Conservation (phyloP, 2,329 filamentous ascomycete species). For the Pseudogymnoascus sp. region DNA sequence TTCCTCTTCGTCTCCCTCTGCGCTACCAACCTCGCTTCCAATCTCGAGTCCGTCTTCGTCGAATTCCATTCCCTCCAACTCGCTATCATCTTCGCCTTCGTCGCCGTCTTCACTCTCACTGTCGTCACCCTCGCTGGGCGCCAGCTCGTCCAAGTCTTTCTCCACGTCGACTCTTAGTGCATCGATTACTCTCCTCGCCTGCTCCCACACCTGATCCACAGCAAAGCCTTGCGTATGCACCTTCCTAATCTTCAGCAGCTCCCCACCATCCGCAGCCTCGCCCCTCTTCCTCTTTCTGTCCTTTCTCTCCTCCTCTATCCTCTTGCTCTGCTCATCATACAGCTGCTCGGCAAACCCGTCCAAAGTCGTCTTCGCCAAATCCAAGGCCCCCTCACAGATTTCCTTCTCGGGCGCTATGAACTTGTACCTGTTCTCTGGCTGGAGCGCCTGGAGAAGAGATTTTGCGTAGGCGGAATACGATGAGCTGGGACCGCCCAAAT, state of each 20-base stretch:
- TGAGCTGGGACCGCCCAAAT: conserved; percentile 22
- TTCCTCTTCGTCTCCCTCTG: conserved; percentile 25
- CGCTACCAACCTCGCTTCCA: conserved; percentile 11
- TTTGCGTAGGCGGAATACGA: conserved; percentile 30
- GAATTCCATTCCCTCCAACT: conserved; percentile 31
- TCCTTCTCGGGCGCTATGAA: conserved; percentile 68
- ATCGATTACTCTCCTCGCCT: conserved; percentile 75
- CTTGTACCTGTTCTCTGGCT: conserved; percentile 26
- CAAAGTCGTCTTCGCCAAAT: conserved; percentile 70
- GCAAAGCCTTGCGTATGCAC: conserved; percentile 83
- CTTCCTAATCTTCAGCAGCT: conserved; percentile 66
- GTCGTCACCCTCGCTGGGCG: conserved; percentile 18
- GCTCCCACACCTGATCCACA: conserved; percentile 86
- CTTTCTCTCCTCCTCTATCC: conserved; percentile 58
- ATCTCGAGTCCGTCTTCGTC: conserved; percentile 30
- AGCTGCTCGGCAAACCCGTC: conserved; percentile 70
- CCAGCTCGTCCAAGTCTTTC: conserved; percentile 33
- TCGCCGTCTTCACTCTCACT: conserved; percentile 27
- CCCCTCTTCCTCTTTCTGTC: conserved; percentile 65
- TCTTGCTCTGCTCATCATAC: conserved; percentile 61
- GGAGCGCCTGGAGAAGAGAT: conserved; percentile 20
- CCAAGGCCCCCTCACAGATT: conserved; percentile 61
- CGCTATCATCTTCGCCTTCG: conserved; percentile 28
- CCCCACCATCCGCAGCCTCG: conserved; percentile 35
- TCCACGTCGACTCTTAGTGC: conserved; percentile 49